Percentiles rank a stretch among this genome's conserved stretches.
Evolutionary conservation across 768 basidiomycete genomes (phyloP).

Genomic region (Suillus plorans): DNA sequence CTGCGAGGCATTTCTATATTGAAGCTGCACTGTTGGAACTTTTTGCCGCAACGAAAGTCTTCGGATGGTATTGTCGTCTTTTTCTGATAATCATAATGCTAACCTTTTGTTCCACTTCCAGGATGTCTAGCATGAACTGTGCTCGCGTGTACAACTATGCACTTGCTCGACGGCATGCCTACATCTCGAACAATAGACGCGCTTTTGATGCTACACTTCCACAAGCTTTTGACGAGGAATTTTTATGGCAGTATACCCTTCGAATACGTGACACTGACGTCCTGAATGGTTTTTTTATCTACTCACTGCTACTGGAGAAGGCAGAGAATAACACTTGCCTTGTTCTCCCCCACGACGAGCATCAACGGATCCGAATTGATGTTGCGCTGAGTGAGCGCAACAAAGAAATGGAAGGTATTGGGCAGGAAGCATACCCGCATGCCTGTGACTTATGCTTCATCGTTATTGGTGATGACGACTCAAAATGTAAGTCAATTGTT

Average conservation of each 20-base stretch:
- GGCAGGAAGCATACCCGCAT: too few species aligned
- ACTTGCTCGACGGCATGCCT: not conserved
- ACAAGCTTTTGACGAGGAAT: not conserved
- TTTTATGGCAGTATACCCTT: slow-evolving; percentile 3
- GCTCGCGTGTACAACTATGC: slow-evolving; percentile 5
- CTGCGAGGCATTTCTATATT: too few species aligned
- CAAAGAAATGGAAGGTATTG: slow-evolving; percentile 8
- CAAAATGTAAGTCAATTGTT: too few species aligned
- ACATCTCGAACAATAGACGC: slow-evolving; percentile 5
- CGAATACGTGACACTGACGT: slow-evolving; percentile 16
- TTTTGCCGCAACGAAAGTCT: too few species aligned
- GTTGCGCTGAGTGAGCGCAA: slow-evolving; percentile 3
- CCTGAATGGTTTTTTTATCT: too few species aligned
- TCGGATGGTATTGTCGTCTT: slow-evolving; percentile 7
- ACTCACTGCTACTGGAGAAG: too few species aligned
- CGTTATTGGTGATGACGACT: too few species aligned
- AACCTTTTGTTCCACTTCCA: not conserved
- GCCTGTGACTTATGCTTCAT: too few species aligned
- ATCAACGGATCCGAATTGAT: not conserved
- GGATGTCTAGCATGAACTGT: slow-evolving; percentile 14
- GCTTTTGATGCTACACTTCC: not conserved
- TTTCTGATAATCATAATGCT: not conserved
- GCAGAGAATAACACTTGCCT: too few species aligned
- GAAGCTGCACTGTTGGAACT: too few species aligned
- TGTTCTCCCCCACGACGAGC: too few species aligned